A percentile compares a stretch with the other conserved stretches of the same genome.
Conservation (phyloP, 176 grass and related monocot genomes). For the Elymus sibiricus region DNA sequence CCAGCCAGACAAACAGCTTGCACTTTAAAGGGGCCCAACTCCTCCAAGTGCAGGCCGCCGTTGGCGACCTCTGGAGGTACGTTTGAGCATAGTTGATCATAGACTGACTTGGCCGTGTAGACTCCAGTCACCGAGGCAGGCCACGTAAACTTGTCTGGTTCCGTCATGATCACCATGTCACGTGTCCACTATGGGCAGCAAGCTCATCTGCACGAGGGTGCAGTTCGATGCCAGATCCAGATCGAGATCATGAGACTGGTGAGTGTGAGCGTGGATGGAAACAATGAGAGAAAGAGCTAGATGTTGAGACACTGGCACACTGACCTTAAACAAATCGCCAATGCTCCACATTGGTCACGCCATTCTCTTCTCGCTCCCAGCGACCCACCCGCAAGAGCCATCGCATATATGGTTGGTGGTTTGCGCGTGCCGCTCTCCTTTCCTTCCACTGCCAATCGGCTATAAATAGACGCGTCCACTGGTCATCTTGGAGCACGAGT, state of each 20-base stretch:
- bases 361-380: not conserved
- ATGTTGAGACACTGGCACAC: not conserved
- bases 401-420: not conserved
- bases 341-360: not conserved
- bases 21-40: no score
- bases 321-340: not conserved
- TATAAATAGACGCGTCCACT: not conserved
- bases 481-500: not conserved
- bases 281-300: not conserved
- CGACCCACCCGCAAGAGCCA: not conserved
- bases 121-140: no score
- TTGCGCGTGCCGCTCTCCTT: not conserved
- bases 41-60: no score
- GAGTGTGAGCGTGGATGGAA: not conserved
- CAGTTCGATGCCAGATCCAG: not conserved
- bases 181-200: not conserved
- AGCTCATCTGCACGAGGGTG: not conserved
- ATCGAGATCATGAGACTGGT: not conserved
- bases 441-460: not conserved
- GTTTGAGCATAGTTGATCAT: no score
- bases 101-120: no score
- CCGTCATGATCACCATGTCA: not conserved
- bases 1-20: no score
- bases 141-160: no score
- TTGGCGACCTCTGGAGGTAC: no score